phyloP scores from a whole-genome alignment of 1,139 yeast species.

The Kodamaea anthophila region DNA sequence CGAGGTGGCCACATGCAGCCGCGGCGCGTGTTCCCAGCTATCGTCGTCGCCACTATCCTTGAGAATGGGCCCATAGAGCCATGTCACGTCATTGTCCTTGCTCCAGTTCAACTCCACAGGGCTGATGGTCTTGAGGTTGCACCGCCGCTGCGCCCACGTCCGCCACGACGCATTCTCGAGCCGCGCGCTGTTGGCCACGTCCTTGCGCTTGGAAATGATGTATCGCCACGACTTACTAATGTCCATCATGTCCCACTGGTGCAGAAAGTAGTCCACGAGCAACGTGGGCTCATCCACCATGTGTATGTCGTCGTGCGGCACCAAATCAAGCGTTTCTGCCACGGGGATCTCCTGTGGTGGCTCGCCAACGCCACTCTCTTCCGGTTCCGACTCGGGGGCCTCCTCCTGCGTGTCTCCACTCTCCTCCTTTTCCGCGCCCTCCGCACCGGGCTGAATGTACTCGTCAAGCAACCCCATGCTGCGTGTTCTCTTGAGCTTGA shows the following conservation, averaged over 20 bases:
- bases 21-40: constrained; percentile 16
- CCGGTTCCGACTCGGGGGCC: not conserved
- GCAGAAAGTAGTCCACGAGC: constrained; percentile 92
- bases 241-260: constrained; percentile 92
- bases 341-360: not conserved
- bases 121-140: constrained; percentile 57
- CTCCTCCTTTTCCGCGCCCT: constrained; percentile 1
- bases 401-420: not conserved
- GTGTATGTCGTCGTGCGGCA: constrained; percentile 82
- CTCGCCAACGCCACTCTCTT: not conserved
- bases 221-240: constrained; percentile 94
- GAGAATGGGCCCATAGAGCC: constrained; percentile 77
- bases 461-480: constrained; percentile 79
- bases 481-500: constrained; percentile 74
- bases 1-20: constrained; percentile 24
- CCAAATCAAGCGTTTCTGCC: constrained; percentile 19
- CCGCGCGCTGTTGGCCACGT: constrained; percentile 61
- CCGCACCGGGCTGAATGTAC: constrained; percentile 38
- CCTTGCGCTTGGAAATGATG: constrained; percentile 73
- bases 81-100: constrained; percentile 73
- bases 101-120: constrained; percentile 77
- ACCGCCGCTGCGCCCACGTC: constrained; percentile 78
- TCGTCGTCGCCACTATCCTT: constrained; percentile 35
- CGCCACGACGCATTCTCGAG: constrained; percentile 81
- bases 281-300: constrained; percentile 73